A percentile compares a stretch with the other conserved stretches of the same genome.
phyloP scores from a whole-genome alignment of 2,329 filamentous ascomycete species.

The Aspergillus candidus region DNA sequence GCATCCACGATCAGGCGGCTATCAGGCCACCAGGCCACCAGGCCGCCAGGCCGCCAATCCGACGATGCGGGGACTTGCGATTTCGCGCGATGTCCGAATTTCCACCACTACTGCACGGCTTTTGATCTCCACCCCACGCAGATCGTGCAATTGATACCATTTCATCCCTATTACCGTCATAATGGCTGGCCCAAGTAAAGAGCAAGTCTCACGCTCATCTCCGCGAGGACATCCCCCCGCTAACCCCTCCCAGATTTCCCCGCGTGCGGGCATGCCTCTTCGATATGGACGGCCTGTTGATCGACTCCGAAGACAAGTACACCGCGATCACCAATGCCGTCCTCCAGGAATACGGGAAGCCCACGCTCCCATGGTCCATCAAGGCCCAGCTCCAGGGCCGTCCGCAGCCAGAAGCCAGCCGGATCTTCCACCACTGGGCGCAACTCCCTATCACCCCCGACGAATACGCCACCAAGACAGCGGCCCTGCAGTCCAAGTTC shows the following conservation, averaged over 20 bases:
- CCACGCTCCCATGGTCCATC: constrained; percentile 80
- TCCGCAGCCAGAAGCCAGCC: constrained; percentile 51
- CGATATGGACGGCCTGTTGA: constrained; percentile 95
- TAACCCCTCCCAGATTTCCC: constrained; percentile 54
- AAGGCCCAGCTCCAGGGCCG: constrained; percentile 80
- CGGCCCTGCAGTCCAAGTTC: constrained; percentile 59
- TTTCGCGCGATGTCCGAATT: too few relatives aligned
- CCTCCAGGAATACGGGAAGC: constrained; percentile 66
- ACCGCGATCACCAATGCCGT: constrained; percentile 76
- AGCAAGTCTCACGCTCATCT: not conserved
- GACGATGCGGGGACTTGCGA: too few relatives aligned
- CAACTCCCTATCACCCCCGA: constrained; percentile 69
- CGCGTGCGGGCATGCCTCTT: constrained; percentile 87
- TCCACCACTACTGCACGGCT: too few relatives aligned
- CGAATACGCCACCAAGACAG: constrained; percentile 58
- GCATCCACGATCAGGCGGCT: too few relatives aligned
- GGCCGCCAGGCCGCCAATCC: too few relatives aligned
- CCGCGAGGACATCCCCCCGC: not conserved
- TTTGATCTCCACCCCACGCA: too few relatives aligned
- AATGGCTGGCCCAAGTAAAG: too few relatives aligned
- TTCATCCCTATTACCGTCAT: too few relatives aligned
- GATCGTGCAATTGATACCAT: too few relatives aligned
- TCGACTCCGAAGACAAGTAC: constrained; percentile 90
- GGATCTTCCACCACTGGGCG: constrained; percentile 74
- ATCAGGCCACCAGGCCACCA: too few relatives aligned